Base-by-base conservation (phyloP, 495 filamentous ascomycete species). In the Xylaria palmicola region DNA sequence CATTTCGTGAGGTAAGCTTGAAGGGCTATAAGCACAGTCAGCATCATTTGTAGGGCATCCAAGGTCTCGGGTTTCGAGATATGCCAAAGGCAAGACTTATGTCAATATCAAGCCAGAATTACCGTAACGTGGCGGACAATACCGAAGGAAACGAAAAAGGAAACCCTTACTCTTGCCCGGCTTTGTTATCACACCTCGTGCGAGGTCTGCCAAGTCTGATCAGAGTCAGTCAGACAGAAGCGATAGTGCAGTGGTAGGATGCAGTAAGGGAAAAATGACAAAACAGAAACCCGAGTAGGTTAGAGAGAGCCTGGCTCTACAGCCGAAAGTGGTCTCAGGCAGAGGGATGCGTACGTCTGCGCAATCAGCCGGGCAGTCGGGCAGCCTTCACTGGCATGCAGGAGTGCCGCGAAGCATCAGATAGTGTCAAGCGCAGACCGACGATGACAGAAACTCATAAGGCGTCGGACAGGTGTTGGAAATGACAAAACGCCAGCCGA, bases 81-180 rank as follows among this genome's bases (percentile, higher is more conserved):
- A 39, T 22, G 50, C n/a, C n/a, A 1, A 27, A 29, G 29, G 19
- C 17, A 30, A n/a, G 27, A 19, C 15, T 13, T 4, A 9, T 50
- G 26, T 6, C 30, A 4, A 34, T 34, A 17, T 15, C 30, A 4
- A 26, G 30, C 10, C n/a, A 37, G 10, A 6, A 15, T 20, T 20
- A 12, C 6, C 20, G n/a, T n/a, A n/a, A n/a, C n/a, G n/a, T n/a
- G n/a, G n/a, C n/a, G n/a, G n/a, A n/a, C n/a, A n/a, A n/a, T n/a
- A n/a, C n/a, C n/a, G n/a, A n/a, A 17, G n/a, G 30, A 26, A 40
- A 9, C 1, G 26, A 40, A 37, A n/a, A 34, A 27, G 1, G 22
- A 55, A 19, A 49, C 56, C n/a, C n/a, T 39, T 58, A 58, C 56
- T 39, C 48, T 45, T 48, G 49, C 24, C 12, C 9, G 13, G 22